Percentiles rank a stretch among this genome's conserved stretches.
These are phyloP conservation scores for Talaromyces albobiverticillius DNA, from an alignment of 2,329 filamentous ascomycete genomes.

Conservation along the genomic window DNA sequence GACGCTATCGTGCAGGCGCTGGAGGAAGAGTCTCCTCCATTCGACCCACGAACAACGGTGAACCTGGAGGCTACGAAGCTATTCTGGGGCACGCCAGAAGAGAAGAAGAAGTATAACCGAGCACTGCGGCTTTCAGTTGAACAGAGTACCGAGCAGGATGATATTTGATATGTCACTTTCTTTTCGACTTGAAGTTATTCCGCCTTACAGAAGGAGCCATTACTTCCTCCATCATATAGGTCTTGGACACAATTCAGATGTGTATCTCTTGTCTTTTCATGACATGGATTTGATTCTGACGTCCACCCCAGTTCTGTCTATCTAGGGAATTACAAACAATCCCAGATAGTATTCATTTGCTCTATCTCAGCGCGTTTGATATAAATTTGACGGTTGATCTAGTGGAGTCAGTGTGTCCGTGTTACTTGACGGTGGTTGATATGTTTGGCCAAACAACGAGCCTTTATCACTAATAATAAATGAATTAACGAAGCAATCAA, in stretches of 20 bases:
- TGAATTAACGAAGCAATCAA: background rate
- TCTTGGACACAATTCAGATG: no score
- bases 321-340: no score
- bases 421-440: background rate
- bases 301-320: no score
- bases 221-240: no score
- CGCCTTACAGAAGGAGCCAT: no score
- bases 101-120: conserved; percentile 81
- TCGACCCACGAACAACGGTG: conserved; percentile 85
- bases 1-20: conserved; percentile 76
- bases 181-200: no score
- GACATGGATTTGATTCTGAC: background rate
- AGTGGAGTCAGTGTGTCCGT: background rate
- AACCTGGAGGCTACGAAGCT: conserved; percentile 81
- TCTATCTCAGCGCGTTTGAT: no score
- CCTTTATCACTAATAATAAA: background rate
- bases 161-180: no score
- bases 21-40: conserved; percentile 84
- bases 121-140: conserved; percentile 73
- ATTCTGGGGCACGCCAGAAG: conserved; percentile 77
- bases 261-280: no score
- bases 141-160: conserved; percentile 22
- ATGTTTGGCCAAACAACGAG: background rate
- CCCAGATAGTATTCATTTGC: no score
- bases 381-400: no score